Evolutionary conservation across 441 rosid genomes (phyloP).

Genomic region (Populus hybrid): DNA sequence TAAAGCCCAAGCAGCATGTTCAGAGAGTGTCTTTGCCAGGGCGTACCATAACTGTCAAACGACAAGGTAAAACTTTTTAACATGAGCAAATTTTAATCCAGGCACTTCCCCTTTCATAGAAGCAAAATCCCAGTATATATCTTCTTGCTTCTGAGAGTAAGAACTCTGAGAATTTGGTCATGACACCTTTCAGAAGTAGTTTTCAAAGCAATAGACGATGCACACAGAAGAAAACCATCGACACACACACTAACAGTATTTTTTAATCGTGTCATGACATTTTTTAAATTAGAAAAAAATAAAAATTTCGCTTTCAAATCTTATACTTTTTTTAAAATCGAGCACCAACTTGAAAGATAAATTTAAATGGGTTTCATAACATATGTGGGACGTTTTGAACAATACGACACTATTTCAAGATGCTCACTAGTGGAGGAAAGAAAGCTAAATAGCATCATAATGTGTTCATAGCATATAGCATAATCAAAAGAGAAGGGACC

Average conservation of each 20-base stretch:
- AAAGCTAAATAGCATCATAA: background rate
- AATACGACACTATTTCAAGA: background rate
- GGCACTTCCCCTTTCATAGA: background rate
- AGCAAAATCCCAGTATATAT: background rate
- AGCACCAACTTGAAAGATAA: background rate
- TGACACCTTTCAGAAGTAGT: background rate
- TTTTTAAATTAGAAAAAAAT: background rate
- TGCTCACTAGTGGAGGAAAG: background rate
- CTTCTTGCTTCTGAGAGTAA: background rate
- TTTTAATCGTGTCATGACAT: background rate
- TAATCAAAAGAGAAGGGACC: background rate
- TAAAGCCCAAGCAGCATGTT: conserved; percentile 87
- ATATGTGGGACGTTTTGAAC: no score
- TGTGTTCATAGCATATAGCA: background rate
- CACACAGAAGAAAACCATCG: background rate
- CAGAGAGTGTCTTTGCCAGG: conserved; percentile 64
- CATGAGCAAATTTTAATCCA: background rate
- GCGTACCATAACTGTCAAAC: conserved; percentile 68
- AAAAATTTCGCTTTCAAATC: background rate
- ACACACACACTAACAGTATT: background rate
- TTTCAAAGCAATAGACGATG: background rate
- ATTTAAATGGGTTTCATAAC: no score
- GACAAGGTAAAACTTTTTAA: background rate
- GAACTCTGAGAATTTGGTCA: background rate
- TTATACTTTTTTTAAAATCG: background rate